Percentiles rank a stretch among this genome's conserved stretches.
These are phyloP conservation scores for Pseudocercospora macadamiae DNA, from an alignment of 2,329 filamentous ascomycete species.

Conservation along the genomic window DNA sequence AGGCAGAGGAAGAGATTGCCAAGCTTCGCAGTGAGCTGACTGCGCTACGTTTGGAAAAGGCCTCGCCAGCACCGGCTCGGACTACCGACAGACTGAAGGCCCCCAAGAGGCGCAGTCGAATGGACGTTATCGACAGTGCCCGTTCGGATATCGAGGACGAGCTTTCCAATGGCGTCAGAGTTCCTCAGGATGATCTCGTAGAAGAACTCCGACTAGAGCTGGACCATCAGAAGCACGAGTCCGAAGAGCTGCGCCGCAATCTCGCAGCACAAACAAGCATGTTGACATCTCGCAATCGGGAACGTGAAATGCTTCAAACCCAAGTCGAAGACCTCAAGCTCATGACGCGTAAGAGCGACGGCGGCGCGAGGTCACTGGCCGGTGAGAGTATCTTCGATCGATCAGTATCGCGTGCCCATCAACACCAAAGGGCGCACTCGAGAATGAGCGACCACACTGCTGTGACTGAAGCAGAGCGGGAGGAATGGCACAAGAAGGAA, in stretches of 20 bases:
- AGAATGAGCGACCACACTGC: constrained; percentile 68
- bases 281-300: constrained; percentile 91
- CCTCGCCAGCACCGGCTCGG: constrained; percentile 42
- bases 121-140: constrained; percentile 33
- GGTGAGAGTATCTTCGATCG: constrained; percentile 91
- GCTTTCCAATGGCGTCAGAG: constrained; percentile 40
- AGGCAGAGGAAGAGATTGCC: constrained; percentile 86
- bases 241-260: constrained; percentile 86
- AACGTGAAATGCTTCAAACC: constrained; percentile 92
- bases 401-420: constrained; percentile 79
- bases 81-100: constrained; percentile 45
- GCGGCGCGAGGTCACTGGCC: constrained; percentile 57
- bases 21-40: constrained; percentile 82
- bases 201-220: constrained; percentile 64
- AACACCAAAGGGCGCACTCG: constrained; percentile 68
- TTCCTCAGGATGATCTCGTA: constrained; percentile 60
- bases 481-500: constrained; percentile 82
- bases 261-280: constrained; percentile 96
- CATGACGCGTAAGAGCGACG: constrained; percentile 72
- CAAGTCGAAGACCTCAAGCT: constrained; percentile 97
- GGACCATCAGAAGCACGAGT: constrained; percentile 71
- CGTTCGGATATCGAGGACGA: constrained; percentile 44
- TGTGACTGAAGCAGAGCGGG: constrained; percentile 78
- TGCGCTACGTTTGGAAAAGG: constrained; percentile 47
- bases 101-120: constrained; percentile 36